Percentiles rank a stretch among this genome's conserved stretches.
Evolutionary conservation across 441 rosid genomes (phyloP).

Genomic region (Macaranga tanarius): DNA sequence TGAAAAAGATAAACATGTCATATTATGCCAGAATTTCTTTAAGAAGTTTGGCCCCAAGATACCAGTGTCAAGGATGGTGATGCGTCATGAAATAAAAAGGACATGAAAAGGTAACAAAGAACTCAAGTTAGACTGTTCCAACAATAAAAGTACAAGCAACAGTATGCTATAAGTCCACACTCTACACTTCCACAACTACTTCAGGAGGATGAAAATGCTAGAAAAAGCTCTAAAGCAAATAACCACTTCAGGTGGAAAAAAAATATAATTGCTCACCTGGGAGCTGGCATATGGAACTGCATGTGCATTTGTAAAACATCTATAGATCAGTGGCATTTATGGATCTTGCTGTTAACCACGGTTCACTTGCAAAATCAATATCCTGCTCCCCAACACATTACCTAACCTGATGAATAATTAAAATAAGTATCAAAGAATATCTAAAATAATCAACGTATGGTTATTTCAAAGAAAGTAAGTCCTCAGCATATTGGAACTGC

Average conservation of each 20-base stretch:
- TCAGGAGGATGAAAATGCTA: conserved; percentile 4
- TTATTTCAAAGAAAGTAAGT: too few relatives aligned
- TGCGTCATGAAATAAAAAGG: background rate
- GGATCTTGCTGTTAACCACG: background rate
- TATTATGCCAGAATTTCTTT: too few relatives aligned
- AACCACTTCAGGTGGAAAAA: background rate
- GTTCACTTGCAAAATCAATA: background rate
- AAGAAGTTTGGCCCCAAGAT: conserved; percentile 20
- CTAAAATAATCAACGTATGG: too few relatives aligned
- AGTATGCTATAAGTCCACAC: background rate
- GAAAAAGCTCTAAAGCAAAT: background rate
- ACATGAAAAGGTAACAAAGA: background rate
- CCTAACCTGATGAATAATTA: background rate
- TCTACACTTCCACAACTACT: background rate
- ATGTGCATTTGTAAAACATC: background rate
- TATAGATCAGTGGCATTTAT: background rate
- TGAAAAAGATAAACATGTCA: too few relatives aligned
- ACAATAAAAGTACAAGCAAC: background rate
- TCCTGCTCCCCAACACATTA: background rate
- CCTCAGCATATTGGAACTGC: background rate
- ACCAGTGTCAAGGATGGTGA: conserved; percentile 36
- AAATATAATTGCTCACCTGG: background rate
- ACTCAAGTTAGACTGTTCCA: background rate
- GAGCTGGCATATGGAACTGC: background rate
- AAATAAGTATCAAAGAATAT: background rate